Percentiles rank a stretch among this genome's conserved stretches.
These are phyloP conservation scores for Murraya koenigii DNA, from an alignment of 345 rosid genomes.

Conservation along the genomic window DNA sequence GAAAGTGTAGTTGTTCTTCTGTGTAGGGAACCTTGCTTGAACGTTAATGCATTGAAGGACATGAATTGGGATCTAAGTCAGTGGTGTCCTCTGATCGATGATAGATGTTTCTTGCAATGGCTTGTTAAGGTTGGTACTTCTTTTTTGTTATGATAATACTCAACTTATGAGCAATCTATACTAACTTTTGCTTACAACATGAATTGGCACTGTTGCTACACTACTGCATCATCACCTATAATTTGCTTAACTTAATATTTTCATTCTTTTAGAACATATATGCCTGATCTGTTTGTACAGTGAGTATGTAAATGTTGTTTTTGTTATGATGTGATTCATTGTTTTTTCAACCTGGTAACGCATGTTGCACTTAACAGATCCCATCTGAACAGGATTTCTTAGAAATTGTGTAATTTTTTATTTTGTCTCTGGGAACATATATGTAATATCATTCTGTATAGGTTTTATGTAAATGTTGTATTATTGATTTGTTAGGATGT, in stretches of 20 bases:
- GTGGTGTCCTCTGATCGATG: constrained; percentile 99
- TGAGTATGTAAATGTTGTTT: background rate
- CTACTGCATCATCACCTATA: background rate
- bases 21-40: constrained; percentile 98
- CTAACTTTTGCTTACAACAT: background rate
- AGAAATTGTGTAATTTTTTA: background rate
- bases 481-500: background rate
- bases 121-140: constrained; percentile 80
- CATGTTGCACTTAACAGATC: constrained; percentile 45
- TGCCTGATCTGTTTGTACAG: background rate
- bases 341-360: background rate
- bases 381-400: constrained; percentile 85
- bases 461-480: background rate
- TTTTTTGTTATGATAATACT: background rate
- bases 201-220: background rate
- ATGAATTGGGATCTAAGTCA: constrained; percentile 99
- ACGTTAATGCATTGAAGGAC: constrained; percentile 96
- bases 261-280: background rate
- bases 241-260: background rate
- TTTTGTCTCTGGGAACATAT: background rate
- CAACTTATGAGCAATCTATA: background rate
- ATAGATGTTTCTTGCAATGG: constrained; percentile 98
- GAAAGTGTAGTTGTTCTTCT: constrained; percentile 99
- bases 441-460: background rate
- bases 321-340: background rate